phyloP scores from a whole-genome alignment of 768 basidiomycete species.

The Mycena galopus region DNA sequence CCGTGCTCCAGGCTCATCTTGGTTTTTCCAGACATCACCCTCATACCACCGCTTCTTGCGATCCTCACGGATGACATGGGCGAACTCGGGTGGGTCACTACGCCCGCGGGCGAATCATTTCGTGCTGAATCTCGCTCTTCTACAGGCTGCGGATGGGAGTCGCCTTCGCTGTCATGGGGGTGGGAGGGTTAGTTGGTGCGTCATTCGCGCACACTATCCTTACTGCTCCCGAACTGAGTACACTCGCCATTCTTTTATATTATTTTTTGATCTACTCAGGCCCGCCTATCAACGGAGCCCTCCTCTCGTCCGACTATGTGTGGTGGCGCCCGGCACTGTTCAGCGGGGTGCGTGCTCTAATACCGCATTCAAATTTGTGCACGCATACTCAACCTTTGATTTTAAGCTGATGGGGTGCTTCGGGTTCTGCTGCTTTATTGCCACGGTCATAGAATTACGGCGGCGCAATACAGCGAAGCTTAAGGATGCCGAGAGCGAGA shows the following conservation, averaged over 20 bases:
- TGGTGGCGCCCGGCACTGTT: conserved; percentile 58
- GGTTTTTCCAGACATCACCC: conserved; percentile 42
- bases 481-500: too few relatives aligned
- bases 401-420: neutral
- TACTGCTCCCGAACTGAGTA: neutral
- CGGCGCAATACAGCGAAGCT: neutral
- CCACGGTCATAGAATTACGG: neutral
- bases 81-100: conserved; percentile 50
- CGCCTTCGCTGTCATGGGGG: conserved; percentile 33
- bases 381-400: neutral
- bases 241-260: neutral
- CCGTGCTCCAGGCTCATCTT: neutral
- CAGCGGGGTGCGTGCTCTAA: conserved; percentile 37
- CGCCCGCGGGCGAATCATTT: neutral
- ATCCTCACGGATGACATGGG: conserved; percentile 45
- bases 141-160: conserved; percentile 41
- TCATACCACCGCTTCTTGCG: conserved; percentile 47
- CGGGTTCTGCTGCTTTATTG: neutral
- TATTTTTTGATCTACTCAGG: conserved; percentile 36
- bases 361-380: neutral
- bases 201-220: neutral
- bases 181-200: neutral
- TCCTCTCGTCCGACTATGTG: conserved; percentile 46
- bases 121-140: neutral
- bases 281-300: conserved; percentile 52